Conservation (phyloP, 257 asterid genomes). For the Petrea volubilis region DNA sequence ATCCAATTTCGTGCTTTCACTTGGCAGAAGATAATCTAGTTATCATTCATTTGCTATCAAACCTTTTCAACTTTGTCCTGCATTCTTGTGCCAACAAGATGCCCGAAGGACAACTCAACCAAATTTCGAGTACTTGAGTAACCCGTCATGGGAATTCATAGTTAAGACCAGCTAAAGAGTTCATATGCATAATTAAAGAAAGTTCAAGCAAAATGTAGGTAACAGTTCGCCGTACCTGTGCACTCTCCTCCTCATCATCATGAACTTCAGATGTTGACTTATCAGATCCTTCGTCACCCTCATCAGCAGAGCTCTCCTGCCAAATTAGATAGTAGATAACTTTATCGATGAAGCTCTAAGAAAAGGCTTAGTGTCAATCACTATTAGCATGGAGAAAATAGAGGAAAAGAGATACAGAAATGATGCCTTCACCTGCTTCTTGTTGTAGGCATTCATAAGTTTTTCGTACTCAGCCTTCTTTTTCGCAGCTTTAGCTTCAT, state of each 20-base stretch:
- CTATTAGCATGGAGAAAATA: neutral
- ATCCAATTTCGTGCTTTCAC: neutral
- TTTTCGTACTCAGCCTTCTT: constrained; percentile 77
- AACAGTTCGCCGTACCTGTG: constrained; percentile 43
- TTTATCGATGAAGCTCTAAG: neutral
- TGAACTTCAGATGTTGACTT: constrained; percentile 75
- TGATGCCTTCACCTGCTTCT: constrained; percentile 58
- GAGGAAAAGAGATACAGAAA: neutral
- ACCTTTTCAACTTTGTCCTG: neutral
- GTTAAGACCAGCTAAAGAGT: too few species aligned
- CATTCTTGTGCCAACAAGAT: neutral
- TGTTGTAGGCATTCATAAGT: constrained; percentile 81
- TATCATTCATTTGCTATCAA: neutral
- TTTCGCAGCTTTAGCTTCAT: constrained; percentile 93
- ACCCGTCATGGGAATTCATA: too few species aligned
- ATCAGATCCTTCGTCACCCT: constrained; percentile 77
- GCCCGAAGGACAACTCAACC: neutral
- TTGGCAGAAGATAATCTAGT: too few species aligned
- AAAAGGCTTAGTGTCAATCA: neutral
- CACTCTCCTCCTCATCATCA: constrained; percentile 63
- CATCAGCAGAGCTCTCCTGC: constrained; percentile 89
- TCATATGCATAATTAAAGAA: too few species aligned
- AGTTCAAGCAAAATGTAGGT: too few species aligned
- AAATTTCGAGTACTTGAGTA: neutral
- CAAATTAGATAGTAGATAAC: constrained; percentile 16